A percentile compares a stretch with the other conserved stretches of the same genome.
Evolutionary conservation across 768 basidiomycete genomes (phyloP).

Genomic region (Suillus placidus): DNA sequence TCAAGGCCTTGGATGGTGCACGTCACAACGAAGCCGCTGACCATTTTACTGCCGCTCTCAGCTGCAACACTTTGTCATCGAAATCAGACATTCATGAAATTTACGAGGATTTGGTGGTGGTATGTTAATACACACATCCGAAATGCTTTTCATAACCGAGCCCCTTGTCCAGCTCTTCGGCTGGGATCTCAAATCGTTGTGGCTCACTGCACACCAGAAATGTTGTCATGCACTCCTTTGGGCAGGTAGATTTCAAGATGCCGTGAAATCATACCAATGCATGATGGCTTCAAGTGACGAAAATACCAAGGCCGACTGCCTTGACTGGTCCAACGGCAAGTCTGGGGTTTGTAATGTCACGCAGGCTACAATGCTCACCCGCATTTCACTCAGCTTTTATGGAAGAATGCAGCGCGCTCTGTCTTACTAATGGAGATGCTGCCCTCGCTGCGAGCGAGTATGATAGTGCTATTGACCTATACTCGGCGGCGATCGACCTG

Average conservation of each 20-base stretch:
- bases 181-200: neutral
- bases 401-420: neutral
- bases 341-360: too few relatives aligned
- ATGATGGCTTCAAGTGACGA: too few relatives aligned
- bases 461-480: neutral
- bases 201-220: neutral
- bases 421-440: neutral
- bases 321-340: too few relatives aligned
- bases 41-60: neutral
- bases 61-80: neutral
- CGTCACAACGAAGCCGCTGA: neutral
- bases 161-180: neutral
- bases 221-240: neutral
- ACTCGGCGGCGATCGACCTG: neutral
- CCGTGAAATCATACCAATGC: too few relatives aligned
- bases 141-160: too few relatives aligned
- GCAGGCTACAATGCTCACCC: too few relatives aligned
- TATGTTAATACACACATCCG: too few relatives aligned
- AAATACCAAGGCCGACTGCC: too few relatives aligned
- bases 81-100: neutral
- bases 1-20: neutral
- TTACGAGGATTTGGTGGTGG: neutral
- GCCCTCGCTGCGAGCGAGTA: neutral
- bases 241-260: too few relatives aligned
- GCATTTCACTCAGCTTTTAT: neutral